phyloP scores from a whole-genome alignment of 805 yeast genomes.

The Lipomyces sp. region DNA sequence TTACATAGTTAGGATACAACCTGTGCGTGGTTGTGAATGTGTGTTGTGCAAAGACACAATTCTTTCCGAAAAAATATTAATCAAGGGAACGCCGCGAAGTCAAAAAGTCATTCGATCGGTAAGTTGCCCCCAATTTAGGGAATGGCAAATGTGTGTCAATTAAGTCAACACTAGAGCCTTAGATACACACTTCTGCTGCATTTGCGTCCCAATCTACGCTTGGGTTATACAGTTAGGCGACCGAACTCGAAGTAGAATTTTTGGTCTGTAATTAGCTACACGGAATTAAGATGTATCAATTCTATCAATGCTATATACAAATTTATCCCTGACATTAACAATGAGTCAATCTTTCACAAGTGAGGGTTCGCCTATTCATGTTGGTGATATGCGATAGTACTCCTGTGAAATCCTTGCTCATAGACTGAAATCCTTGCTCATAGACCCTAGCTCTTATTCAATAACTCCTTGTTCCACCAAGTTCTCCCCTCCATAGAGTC shows the following conservation, averaged over 20 bases:
- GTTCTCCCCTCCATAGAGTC: conserved; percentile 42
- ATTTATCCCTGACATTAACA: no score
- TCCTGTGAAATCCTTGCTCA: neutral
- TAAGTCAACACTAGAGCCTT: neutral
- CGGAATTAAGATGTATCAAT: no score
- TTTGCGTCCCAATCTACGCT: neutral
- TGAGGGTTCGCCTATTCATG: neutral
- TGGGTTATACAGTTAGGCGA: no score
- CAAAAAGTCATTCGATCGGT: neutral
- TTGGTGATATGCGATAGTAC: conserved; percentile 4
- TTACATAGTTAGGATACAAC: neutral
- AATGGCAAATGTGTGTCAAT: neutral
- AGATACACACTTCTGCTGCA: neutral
- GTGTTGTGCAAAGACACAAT: neutral
- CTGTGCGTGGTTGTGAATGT: neutral
- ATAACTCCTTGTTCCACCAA: conserved; percentile 29
- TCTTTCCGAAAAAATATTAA: neutral
- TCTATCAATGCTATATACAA: no score
- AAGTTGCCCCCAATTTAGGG: neutral
- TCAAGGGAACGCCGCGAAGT: neutral
- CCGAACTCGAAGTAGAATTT: no score
- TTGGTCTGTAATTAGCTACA: no score
- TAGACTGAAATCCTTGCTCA: neutral
- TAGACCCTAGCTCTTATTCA: conserved; percentile 3
- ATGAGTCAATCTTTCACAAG: no score